A percentile compares a stretch with the other conserved stretches of the same genome.
These are phyloP conservation scores for Berberis thunbergii DNA, from an alignment of 164 flowering plant genomes.

Conservation along the genomic window DNA sequence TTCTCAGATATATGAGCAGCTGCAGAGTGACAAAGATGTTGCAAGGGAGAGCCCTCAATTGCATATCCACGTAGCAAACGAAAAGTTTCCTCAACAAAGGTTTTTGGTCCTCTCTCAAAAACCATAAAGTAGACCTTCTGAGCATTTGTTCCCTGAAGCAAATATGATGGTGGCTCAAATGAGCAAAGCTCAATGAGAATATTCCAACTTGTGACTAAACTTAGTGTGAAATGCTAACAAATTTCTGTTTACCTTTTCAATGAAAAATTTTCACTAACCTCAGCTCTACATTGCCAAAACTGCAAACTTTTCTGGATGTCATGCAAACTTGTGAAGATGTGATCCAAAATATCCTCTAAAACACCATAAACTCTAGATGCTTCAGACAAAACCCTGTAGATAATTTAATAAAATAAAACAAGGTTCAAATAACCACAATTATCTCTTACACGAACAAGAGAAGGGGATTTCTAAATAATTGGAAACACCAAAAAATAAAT, in stretches of 20 bases:
- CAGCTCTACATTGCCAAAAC: conserved; percentile 80
- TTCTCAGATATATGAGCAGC: conserved; percentile 58
- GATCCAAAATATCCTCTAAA: conserved; percentile 64
- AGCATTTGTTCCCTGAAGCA: conserved; percentile 18
- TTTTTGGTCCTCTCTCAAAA: conserved; percentile 80
- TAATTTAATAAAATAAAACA: too few species aligned
- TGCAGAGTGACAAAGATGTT: conserved; percentile 45
- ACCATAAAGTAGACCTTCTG: conserved; percentile 48
- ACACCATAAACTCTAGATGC: conserved; percentile 38
- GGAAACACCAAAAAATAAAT: too few species aligned
- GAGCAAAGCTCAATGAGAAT: not conserved
- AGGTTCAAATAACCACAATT: too few species aligned
- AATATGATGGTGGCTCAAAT: not conserved
- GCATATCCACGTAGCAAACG: conserved; percentile 38
- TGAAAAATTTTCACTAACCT: conserved; percentile 36
- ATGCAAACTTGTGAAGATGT: conserved; percentile 49
- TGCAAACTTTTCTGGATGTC: conserved; percentile 60
- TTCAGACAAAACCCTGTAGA: conserved; percentile 31
- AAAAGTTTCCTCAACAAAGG: conserved; percentile 52
- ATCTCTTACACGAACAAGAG: too few species aligned
- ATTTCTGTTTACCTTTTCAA: too few species aligned
- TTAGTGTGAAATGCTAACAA: too few species aligned
- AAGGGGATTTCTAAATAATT: too few species aligned
- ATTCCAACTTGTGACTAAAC: too few species aligned
- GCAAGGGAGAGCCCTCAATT: conserved; percentile 41